Evolutionary conservation across 2,329 filamentous ascomycete genomes (phyloP), one percentile per base, ranked within the genome.

Genomic region (Neobulgaria alba): DNA sequence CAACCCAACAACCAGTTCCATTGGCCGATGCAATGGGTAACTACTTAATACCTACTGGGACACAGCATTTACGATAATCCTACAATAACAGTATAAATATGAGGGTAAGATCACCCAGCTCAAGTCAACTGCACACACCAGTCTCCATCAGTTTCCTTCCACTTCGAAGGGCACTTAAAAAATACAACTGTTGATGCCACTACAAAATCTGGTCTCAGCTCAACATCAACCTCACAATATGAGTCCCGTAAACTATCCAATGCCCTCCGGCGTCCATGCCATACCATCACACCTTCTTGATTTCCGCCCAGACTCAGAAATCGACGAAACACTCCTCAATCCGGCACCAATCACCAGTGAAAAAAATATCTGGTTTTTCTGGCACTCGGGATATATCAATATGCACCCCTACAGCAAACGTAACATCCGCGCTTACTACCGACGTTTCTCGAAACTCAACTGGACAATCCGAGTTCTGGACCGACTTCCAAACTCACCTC

Each of bases 291-390:
- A 64, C 4, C 50, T 61, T 4, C 54, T 73, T 7, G 70, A 74
- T 42, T 55, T 66, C 3, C 63, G 70, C 7, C 50, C 68, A 3
- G 70, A 73, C 36, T 46, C 57, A 3, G 64, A 67, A 42, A 58
- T 73, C 19, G 69, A 73, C 42, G 39, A 60, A 12, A 61, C 62
- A 9, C 48, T 73, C 20, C 49, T 64, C 1, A 52, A 67, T 37
- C 65, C 64, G 1, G 50, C 47, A 15, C 60, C 66, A 15, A 55
- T 69, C 19, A 53, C 58, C 0, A 54, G 58, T 20, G 63, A 67
- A 33, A 76, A 76, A 53, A 74, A 75, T 35, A 59, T 77, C 18
- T 78, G 72, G 65, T 72, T 75, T 52, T 77, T 74, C 58, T 78
- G 73, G 73, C 64, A 76, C 53, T 59, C 58, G 3, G 73, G 73